phyloP scores from a whole-genome alignment of 2,329 filamentous ascomycete species.

The Fonsecaea nubica region DNA sequence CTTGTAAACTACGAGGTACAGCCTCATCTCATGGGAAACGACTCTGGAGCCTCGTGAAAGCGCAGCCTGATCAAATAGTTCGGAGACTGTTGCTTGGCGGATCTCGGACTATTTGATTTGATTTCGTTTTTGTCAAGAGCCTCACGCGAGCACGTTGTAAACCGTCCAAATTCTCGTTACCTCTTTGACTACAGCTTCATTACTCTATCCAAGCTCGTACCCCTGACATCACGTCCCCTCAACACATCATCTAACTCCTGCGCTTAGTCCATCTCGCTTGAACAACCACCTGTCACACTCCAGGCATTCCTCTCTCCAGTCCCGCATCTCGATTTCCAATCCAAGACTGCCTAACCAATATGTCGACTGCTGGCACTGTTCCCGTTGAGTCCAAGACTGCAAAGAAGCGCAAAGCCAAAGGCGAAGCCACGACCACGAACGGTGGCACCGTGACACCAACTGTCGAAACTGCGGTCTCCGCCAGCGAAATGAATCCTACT shows the following conservation, averaged over 20 bases:
- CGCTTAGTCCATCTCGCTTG: not conserved
- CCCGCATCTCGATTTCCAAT: not conserved
- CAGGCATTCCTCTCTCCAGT: not conserved
- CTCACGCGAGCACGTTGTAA: conserved; percentile 15
- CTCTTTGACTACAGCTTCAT: not conserved
- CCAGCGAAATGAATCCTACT: conserved; percentile 49
- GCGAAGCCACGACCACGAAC: conserved; percentile 59
- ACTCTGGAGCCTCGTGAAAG: conserved; percentile 11
- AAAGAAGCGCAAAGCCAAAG: conserved; percentile 66
- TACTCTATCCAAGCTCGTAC: not conserved
- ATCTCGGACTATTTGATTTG: not conserved
- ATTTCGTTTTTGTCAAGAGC: conserved; percentile 9
- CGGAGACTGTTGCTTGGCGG: not conserved
- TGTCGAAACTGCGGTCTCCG: conserved; percentile 44
- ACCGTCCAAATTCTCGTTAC: not conserved
- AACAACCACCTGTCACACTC: not conserved
- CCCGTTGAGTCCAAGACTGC: conserved; percentile 66
- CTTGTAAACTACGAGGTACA: not conserved
- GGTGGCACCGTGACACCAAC: conserved; percentile 54
- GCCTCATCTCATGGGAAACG: conserved; percentile 5
- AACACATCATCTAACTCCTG: not conserved
- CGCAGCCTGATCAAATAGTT: not conserved
- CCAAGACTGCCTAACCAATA: conserved; percentile 12
- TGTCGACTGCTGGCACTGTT: conserved; percentile 33
- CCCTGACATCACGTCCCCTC: not conserved